phyloP scores from a whole-genome alignment of 768 basidiomycete genomes.

The Mycena alexandri region DNA sequence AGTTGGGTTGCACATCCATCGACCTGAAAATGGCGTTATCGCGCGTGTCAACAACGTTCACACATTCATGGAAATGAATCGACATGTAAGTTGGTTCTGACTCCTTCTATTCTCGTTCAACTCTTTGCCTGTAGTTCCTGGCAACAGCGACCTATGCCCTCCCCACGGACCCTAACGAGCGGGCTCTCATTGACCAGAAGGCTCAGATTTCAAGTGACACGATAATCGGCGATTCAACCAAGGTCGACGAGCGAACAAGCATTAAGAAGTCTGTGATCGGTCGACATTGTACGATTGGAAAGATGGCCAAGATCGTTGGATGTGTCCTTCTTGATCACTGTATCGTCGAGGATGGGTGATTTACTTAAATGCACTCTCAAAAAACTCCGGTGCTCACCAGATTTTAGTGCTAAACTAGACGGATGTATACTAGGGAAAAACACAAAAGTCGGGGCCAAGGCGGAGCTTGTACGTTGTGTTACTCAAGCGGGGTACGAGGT shows the following conservation, averaged over 20 bases:
- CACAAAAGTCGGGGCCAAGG: conserved; percentile 78
- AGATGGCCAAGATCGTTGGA: conserved; percentile 84
- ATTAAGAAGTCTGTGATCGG: conserved; percentile 88
- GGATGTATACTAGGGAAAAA: conserved; percentile 81
- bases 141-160: conserved; percentile 63
- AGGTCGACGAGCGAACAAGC: conserved; percentile 81
- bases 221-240: conserved; percentile 85
- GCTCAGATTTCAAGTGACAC: conserved; percentile 89
- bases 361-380: conserved; percentile 4
- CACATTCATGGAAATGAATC: conserved; percentile 84
- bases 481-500: conserved; percentile 87
- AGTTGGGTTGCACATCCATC: conserved; percentile 74
- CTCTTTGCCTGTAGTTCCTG: conserved; percentile 57
- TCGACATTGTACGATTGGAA: conserved; percentile 86
- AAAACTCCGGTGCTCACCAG: conserved; percentile 13
- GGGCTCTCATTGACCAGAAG: conserved; percentile 80
- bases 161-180: conserved; percentile 71
- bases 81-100: conserved; percentile 65
- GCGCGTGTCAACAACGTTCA: conserved; percentile 83
- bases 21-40: conserved; percentile 64
- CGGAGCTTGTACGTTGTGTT: conserved; percentile 74
- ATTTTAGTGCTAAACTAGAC: conserved; percentile 77
- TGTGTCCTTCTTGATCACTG: conserved; percentile 93
- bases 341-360: conserved; percentile 87
- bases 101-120: conserved; percentile 11